Conservation (phyloP, 768 basidiomycete species). For the Tricholoma terreum region DNA sequence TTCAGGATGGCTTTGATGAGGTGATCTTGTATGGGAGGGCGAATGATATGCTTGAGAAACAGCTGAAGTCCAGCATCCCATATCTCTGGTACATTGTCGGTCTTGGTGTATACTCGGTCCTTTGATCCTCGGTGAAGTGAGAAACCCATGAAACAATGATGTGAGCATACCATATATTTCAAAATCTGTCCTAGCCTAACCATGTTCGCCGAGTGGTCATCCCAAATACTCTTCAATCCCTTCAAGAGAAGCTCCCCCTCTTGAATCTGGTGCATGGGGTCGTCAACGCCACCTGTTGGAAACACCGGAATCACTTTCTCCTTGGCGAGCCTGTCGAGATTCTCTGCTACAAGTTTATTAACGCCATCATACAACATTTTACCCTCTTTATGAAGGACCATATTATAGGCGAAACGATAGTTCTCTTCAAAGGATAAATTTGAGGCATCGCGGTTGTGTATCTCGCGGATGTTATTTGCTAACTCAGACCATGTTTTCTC, state of each 20-base stretch:
- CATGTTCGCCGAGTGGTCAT: constrained; percentile 90
- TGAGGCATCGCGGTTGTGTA: constrained; percentile 90
- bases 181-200: constrained; percentile 83
- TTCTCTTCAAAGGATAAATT: constrained; percentile 69
- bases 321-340: constrained; percentile 76
- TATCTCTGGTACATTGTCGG: constrained; percentile 73
- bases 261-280: constrained; percentile 71
- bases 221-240: constrained; percentile 83
- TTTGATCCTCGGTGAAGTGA: constrained; percentile 31
- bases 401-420: constrained; percentile 21
- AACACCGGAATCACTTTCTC: constrained; percentile 80
- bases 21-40: constrained; percentile 78
- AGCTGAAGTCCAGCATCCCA: constrained; percentile 79
- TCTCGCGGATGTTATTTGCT: constrained; percentile 85
- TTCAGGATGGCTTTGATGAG: constrained; percentile 78
- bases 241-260: constrained; percentile 86
- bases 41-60: constrained; percentile 80
- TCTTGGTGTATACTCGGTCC: constrained; percentile 87
- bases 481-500: constrained; percentile 84
- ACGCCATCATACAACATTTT: constrained; percentile 84
- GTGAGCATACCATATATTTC: constrained; percentile 81
- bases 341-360: constrained; percentile 70
- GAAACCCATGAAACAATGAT: neutral
- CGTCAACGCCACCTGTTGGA: constrained; percentile 63
- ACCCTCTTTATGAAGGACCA: constrained; percentile 22